Evolutionary conservation across 257 asterid species (phyloP).

Genomic region (Scutellaria baicalensis): DNA sequence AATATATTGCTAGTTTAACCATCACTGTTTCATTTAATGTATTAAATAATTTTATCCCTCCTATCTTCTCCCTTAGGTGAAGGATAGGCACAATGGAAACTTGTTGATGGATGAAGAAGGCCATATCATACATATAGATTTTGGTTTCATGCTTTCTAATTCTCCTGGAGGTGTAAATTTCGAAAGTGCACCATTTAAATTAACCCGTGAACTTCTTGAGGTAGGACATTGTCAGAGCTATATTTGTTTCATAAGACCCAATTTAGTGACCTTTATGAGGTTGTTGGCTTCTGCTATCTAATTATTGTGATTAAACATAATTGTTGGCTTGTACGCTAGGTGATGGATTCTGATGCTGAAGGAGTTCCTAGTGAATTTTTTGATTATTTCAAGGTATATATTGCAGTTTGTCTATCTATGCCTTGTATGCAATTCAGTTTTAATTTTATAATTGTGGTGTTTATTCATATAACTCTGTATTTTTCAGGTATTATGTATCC

Average conservation of each 20-base stretch:
- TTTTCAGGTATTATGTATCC: conserved; percentile 71
- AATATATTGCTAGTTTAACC: background rate
- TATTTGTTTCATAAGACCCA: conserved; percentile 1
- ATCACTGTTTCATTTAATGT: conserved; percentile 6
- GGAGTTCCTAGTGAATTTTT: conserved; percentile 98
- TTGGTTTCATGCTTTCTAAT: conserved; percentile 99
- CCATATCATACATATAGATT: conserved; percentile 96
- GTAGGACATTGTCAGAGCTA: conserved; percentile 25
- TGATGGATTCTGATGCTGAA: conserved; percentile 99
- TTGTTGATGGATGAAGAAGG: conserved; percentile 99
- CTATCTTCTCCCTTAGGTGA: conserved; percentile 41
- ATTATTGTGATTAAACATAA: background rate
- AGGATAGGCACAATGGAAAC: conserved; percentile 98
- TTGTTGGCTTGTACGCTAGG: conserved; percentile 41
- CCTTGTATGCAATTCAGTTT: background rate
- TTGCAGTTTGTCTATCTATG: background rate
- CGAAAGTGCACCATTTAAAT: conserved; percentile 97
- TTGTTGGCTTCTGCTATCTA: conserved; percentile 3
- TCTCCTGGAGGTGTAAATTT: conserved; percentile 99
- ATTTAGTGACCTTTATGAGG: background rate
- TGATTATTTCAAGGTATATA: conserved; percentile 83
- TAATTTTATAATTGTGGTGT: background rate
- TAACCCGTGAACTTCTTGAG: conserved; percentile 99
- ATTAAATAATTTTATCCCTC: background rate
- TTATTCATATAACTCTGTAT: background rate